These are phyloP conservation scores for Chenopodium berlandieri DNA, from an alignment of 148 eudicot species.

Conservation along the genomic window DNA sequence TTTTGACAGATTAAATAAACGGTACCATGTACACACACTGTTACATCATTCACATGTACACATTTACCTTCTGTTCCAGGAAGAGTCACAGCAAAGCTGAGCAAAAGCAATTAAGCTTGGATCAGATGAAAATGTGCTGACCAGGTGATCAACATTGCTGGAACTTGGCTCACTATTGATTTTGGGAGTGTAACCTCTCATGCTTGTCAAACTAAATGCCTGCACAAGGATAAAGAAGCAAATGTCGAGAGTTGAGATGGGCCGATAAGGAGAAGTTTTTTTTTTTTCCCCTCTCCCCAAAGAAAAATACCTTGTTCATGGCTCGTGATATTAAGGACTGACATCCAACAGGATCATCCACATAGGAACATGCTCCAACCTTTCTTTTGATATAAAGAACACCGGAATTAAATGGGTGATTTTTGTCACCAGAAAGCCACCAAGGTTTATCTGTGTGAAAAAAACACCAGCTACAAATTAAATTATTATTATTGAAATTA, in stretches of 20 bases:
- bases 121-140: conserved; percentile 94
- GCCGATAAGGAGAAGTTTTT: not conserved
- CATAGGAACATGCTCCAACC: conserved; percentile 96
- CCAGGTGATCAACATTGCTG: conserved; percentile 73
- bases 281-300: not conserved
- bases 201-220: conserved; percentile 80
- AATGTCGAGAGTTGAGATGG: not conserved
- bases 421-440: conserved; percentile 79
- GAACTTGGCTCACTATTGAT: conserved; percentile 42
- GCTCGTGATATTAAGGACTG: conserved; percentile 90
- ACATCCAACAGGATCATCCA: conserved; percentile 94
- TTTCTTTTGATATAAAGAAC: conserved; percentile 82
- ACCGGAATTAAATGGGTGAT: conserved; percentile 88
- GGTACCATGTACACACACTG: not conserved
- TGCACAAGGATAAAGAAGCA: conserved; percentile 28
- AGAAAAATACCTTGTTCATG: conserved; percentile 74
- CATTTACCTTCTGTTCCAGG: conserved; percentile 73
- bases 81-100: conserved; percentile 82
- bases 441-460: conserved; percentile 76
- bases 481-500: not conserved
- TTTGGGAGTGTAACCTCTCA: conserved; percentile 37
- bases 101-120: conserved; percentile 96
- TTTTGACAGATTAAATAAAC: not conserved
- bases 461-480: conserved; percentile 9
- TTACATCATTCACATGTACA: not conserved